A percentile compares a stretch with the other conserved stretches of the same genome.
Conservation (phyloP, 768 basidiomycete species). For the Termitomyces sp. region DNA sequence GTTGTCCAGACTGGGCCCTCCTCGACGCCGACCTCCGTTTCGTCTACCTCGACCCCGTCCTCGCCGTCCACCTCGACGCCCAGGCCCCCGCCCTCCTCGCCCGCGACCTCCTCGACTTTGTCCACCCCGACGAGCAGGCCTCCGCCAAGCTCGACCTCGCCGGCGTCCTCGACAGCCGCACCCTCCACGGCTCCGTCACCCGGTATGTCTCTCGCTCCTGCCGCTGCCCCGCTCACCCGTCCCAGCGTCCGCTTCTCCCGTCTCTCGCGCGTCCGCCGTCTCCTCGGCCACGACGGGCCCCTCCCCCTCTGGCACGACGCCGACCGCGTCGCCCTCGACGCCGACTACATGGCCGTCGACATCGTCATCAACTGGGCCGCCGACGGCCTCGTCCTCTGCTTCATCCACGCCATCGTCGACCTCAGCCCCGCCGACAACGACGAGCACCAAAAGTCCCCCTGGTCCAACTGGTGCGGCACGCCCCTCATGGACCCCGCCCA, state of each 20-base stretch:
- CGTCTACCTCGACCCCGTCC: slow-evolving; percentile 80
- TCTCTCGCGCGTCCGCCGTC: slow-evolving; percentile 63
- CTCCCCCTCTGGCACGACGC: slow-evolving; percentile 52
- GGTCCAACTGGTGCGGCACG: slow-evolving; percentile 90
- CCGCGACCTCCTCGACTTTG: slow-evolving; percentile 66
- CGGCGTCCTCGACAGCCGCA: slow-evolving; percentile 66
- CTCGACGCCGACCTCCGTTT: slow-evolving; percentile 72
- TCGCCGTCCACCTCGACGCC: slow-evolving; percentile 63
- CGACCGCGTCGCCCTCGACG: slow-evolving; percentile 64
- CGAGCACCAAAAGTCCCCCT: slow-evolving; percentile 62
- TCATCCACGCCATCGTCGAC: slow-evolving; percentile 81
- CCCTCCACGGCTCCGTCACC: slow-evolving; percentile 80
- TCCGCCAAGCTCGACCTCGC: slow-evolving; percentile 72
- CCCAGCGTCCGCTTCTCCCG: slow-evolving; percentile 69
- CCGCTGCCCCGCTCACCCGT: slow-evolving; percentile 15
- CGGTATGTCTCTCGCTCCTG: slow-evolving; percentile 31
- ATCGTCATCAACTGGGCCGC: slow-evolving; percentile 89
- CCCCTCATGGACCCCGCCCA: slow-evolving; percentile 54
- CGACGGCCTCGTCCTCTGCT: slow-evolving; percentile 81
- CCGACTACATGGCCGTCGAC: slow-evolving; percentile 80
- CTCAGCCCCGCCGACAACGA: slow-evolving; percentile 67
- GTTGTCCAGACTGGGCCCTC: slow-evolving; percentile 68
- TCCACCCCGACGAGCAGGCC: slow-evolving; percentile 79
- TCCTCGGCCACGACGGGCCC: slow-evolving; percentile 63
- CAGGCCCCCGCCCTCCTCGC: slow-evolving; percentile 68